Evolutionary conservation across 1,139 yeast species (phyloP), one percentile per base, ranked within the genome.

Genomic region (Lipomyces yarrowii): DNA sequence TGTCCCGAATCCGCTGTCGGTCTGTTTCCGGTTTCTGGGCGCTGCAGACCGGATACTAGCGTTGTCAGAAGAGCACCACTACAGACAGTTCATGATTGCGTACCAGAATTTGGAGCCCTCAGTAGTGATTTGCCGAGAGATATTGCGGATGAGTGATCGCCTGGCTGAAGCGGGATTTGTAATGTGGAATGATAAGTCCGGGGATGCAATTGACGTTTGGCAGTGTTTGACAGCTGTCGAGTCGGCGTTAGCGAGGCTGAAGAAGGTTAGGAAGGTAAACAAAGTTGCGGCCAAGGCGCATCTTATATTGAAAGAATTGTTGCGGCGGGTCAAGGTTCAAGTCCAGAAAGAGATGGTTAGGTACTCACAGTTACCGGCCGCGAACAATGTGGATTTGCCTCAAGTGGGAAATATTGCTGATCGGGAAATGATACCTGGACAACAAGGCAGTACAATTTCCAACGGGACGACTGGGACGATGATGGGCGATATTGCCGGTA

Each of bases 61-160:
- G 21, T 15, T 57, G 10, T 42, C 55, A 8, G 39, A 33, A 2
- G 65, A 64, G 23, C 63, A 65, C 46, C 69, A 67, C 55, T 67
- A 64, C 57, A 52, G 68, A n/a, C 69, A 65, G 56, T 67, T 67
- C 52, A 67, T 62, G 64, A 61, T 61, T 18, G 69, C 65, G 48
- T 67, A 67, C 56, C 57, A 57, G 10, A 61, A 67, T 35, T 63
- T 67, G 23, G 69, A 67, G 23, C 69, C 69, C 3, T 51, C 57
- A 15, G 65, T 65, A n/a, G 62, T 67, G 26, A 64, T 67, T 35
- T 67, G 69, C 35, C 67, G 69, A 26, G 69, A 67, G 59, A 67
- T 67, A 21, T 42, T 67, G 54, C 57, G 55, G 58, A 64, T 61
- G 67, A 60, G 63, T 23, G 69, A 67, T 8, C 54, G 64, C 8